Base-by-base conservation (phyloP, 2,329 filamentous ascomycete species). In the Scedosporium minutisporum region DNA sequence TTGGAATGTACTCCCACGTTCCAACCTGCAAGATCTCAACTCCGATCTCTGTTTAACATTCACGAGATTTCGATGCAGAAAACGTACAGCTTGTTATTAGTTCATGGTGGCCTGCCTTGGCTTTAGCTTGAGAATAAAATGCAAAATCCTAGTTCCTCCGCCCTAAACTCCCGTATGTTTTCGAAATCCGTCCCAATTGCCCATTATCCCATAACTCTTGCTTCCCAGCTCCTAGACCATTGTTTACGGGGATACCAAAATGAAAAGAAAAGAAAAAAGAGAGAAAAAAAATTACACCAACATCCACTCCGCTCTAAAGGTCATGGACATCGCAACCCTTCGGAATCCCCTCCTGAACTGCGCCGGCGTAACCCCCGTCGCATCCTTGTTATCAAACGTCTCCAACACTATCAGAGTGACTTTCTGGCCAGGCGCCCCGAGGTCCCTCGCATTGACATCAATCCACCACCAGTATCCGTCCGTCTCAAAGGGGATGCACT, bases 401-500 rank as follows among this genome's bases (percentile, higher is more conserved):
- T 71, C 82, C 44, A 96, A 77, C 21, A 84, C 83, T 63, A 83
- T 83, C 33, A 95, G 74, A 66, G 80, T 81, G 5, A 93, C 76
- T 61, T 81, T 84, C 74, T 92, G 85, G 0, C 90, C 90, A 0
- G 86, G 83, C 0, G 78, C 78, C 1, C 91, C 91, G 21, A 96
- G 75, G 63, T 87, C 82, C 38, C 78, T 74, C 1, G 85, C 80
- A 27, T 81, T 77, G 3, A 97, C 82, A 73, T 97, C 93, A 1
- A 86, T 75, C 86, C 90, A 96, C 84, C 89, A 96, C 75, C 87
- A 86, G 69, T 83, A 88, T 14, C 89, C 90, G 64, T 93, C 89
- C n/a, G 84, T 88, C 59, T 90, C 83, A 62, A 96, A 84, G 0
- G 89, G 84, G 1, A 93, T 75, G 62, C 84, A 80, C 53, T 92